phyloP scores from a whole-genome alignment of 176 grass and related monocot genomes.

The Echinochloa phyllopogon region DNA sequence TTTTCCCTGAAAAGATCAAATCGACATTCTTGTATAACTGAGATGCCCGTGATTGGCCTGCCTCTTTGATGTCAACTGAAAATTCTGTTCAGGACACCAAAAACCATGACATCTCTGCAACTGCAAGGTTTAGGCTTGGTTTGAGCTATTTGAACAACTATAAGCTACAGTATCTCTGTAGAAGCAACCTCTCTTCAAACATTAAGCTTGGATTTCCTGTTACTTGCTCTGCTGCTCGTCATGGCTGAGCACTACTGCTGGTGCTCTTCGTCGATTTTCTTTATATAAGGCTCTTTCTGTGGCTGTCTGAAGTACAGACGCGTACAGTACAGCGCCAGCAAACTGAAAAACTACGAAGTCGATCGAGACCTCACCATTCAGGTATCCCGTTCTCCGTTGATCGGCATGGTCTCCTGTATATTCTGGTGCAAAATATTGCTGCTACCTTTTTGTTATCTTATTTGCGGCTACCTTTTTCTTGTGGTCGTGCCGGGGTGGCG shows the following conservation, averaged over 20 bases:
- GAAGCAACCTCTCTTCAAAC: neutral
- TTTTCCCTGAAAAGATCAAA: neutral
- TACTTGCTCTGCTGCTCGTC: neutral
- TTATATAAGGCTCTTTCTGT: neutral
- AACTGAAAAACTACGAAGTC: neutral
- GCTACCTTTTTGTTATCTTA: neutral
- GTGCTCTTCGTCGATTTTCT: neutral
- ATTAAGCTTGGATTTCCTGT: neutral
- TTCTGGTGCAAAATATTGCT: neutral
- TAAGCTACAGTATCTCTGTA: neutral
- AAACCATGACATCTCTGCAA: neutral
- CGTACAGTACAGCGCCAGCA: neutral
- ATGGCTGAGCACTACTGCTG: neutral
- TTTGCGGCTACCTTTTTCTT: neutral
- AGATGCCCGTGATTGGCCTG: neutral
- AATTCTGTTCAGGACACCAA: neutral
- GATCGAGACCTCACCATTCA: neutral
- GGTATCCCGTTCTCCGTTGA: neutral
- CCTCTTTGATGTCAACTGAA: neutral
- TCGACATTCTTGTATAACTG: neutral
- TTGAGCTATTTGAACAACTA: neutral
- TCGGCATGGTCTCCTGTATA: neutral
- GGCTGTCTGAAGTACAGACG: slow-evolving; percentile 30
- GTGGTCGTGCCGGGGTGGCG: neutral
- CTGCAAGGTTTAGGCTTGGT: slow-evolving; percentile 3